phyloP scores from a whole-genome alignment of 768 basidiomycete genomes.

The Russula abietina region DNA sequence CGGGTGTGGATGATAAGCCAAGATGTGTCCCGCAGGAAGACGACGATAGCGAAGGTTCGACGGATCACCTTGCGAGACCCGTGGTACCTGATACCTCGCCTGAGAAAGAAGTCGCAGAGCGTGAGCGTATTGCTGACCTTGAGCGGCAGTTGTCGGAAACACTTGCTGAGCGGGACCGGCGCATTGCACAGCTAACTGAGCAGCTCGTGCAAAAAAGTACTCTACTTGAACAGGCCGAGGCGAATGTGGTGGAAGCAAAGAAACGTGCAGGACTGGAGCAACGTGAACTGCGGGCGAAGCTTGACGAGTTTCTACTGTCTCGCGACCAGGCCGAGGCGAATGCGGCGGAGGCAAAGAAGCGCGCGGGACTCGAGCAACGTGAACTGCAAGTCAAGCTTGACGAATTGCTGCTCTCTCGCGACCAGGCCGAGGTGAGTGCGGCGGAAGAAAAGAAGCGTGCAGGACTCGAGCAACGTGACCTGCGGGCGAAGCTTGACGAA shows the following conservation, averaged over 20 bases:
- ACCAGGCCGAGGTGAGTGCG: constrained; percentile 70
- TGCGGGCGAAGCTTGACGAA: no score
- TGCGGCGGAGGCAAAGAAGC: no score
- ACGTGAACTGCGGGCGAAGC: no score
- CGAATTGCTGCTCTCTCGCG: no score
- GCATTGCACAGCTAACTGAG: constrained; percentile 64
- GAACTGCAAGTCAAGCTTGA: constrained; percentile 36
- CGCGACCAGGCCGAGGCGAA: no score
- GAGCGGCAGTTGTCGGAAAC: constrained; percentile 47
- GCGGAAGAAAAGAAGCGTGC: constrained; percentile 69
- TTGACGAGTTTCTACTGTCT: background rate
- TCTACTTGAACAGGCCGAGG: constrained; percentile 59
- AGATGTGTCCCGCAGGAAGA: constrained; percentile 45
- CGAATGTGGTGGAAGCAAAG: constrained; percentile 61
- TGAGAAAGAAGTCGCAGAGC: constrained; percentile 61
- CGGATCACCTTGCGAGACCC: constrained; percentile 68
- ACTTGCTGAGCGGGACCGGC: constrained; percentile 58
- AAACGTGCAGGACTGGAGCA: constrained; percentile 65
- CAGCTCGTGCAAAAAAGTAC: constrained; percentile 65
- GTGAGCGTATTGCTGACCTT: constrained; percentile 41
- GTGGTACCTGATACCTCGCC: constrained; percentile 57
- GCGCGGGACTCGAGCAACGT: no score
- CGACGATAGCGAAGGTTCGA: constrained; percentile 43
- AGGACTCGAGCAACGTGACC: constrained; percentile 40
- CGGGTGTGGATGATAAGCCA: constrained; percentile 25